Base-by-base conservation (phyloP, 2,329 filamentous ascomycete genomes). In the Verticillium isaacii region DNA sequence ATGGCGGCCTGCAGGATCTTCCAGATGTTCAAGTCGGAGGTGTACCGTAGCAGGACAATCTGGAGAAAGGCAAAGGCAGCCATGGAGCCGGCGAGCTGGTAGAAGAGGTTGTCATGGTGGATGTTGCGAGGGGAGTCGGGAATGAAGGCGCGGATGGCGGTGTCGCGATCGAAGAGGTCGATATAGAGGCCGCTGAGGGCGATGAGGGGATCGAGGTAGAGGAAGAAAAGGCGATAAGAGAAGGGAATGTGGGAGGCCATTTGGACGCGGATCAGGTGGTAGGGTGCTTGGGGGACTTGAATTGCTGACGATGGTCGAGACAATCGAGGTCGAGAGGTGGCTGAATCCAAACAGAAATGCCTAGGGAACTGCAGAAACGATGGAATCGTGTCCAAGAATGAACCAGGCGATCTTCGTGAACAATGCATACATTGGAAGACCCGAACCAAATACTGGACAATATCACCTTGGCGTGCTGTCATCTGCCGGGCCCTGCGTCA, bases 171-270 rank as follows among this genome's bases (percentile, higher is more conserved):
- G 59, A 62, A 60, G 54, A 60, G 64, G 56, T 65, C 66, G 61
- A 69, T 61, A 25, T 66, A 66, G 34, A 62, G 68, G 36, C 67
- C 68, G 57, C 62, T 68, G 23, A 68, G 55, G 11, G 67, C 64
- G 17, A 66, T 56, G 59, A 62, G 60, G 56, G 58, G 64, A 56
- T 65, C 66, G 62, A 69, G 62, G 34, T 66, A 66, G 32, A 61
- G 61, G 61, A 70, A 69, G 60, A 68, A 66, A 62, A 65, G 61
- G 52, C 57, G 57, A 63, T 70, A 68, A 32, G 62, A 36, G 25
- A 41, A 8, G 14, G 59, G 39, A 32, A 61, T 60, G 1, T 34
- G 52, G 19, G 54, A 29, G 0, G 58, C 59, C 61, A 62, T 62
- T 17, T 6, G 17, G 5, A 41, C 15, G 14, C 14, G 15, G 17